Evolutionary conservation across 495 filamentous ascomycete species (phyloP), one percentile per base, ranked within the genome.

Genomic region (Neurospora sublineolata): DNA sequence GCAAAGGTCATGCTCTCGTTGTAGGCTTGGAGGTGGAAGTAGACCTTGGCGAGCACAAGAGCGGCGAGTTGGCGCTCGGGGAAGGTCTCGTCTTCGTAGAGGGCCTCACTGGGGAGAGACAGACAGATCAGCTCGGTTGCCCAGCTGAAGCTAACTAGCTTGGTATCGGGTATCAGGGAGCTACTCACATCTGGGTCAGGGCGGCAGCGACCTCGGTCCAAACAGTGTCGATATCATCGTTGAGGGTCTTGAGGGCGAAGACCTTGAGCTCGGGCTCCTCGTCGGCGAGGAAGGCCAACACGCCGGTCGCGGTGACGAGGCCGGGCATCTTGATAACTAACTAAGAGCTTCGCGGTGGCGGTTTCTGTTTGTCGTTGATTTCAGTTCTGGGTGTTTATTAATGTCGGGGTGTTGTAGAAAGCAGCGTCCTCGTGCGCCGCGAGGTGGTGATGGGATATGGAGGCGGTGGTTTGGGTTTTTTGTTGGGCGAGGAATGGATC

Each of bases 1-100:
- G 96, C 96, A 82, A 99, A 97, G 30, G 92, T 91, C 96, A 99
- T 98, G 81, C 94, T 97, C 86, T 98, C 95, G 78, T 97, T 94
- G 83, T 98, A 98, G 82, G 97, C 96, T 83, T 96, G 92, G 67
- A 99, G 89, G 79, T 99, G 94, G 79, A 97, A 99, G 82, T 98
- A 99, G 74, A 98, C 93, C 85, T 98, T 98, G 72, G 96, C 91
- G 69, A 94, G 91, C 68, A 99, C 94, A 37, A 99, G 86, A 70
- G 96, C 94, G 70, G 96, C 96, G 58, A 98, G 89, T 78, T 94
- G 92, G 75, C 95, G 92, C 79, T 99, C 91, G 18, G 95, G 91
- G 77, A 99, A 99, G 68, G 86, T 85, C 72, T 97, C 92, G 84
- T 98, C 94, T 86, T 99, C 96, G 82, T 97, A 98, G 41, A 99